Evolutionary conservation across 176 grass and related monocot species (phyloP).

Genomic region (Saccharum spontaneum): DNA sequence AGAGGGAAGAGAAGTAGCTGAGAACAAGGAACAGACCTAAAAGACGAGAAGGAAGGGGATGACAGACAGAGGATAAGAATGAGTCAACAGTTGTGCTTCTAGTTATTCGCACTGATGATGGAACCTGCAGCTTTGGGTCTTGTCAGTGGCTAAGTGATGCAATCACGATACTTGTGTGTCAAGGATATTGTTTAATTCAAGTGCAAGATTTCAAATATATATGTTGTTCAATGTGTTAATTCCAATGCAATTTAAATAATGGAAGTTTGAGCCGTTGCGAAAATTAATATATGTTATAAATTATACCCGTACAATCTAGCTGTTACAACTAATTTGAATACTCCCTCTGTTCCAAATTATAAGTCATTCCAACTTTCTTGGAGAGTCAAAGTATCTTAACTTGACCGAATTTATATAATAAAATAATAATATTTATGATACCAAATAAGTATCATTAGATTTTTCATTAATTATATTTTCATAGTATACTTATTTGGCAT

Average conservation of each 20-base stretch:
- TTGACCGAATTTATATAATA: too few species aligned
- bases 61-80: background rate
- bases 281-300: background rate
- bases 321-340: background rate
- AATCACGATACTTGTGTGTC: background rate
- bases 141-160: background rate
- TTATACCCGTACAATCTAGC: background rate
- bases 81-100: background rate
- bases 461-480: too few species aligned
- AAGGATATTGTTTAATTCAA: background rate
- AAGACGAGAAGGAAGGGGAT: background rate
- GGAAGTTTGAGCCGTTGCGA: background rate
- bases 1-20: background rate
- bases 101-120: background rate
- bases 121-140: background rate
- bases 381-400: too few species aligned
- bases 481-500: too few species aligned
- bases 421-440: too few species aligned
- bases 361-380: too few species aligned
- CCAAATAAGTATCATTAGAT: too few species aligned
- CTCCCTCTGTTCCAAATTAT: too few species aligned
- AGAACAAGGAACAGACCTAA: background rate
- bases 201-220: background rate
- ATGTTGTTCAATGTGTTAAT: background rate
- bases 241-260: background rate